These are phyloP conservation scores for Hymenochaete sp. DNA, from an alignment of 1,284 basidiomycete genomes.

Conservation along the genomic window DNA sequence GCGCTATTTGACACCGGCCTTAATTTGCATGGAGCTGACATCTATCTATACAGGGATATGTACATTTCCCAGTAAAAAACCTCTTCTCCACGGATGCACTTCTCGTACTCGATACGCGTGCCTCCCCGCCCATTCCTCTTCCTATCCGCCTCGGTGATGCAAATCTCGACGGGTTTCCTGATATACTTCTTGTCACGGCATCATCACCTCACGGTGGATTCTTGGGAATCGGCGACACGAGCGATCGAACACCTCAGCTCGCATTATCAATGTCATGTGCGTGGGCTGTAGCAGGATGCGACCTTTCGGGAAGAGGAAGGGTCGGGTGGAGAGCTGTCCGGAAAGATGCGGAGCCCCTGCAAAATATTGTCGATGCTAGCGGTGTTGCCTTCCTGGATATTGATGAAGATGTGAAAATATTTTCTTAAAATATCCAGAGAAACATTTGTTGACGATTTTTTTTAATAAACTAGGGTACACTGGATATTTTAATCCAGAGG, in stretches of 20 bases:
- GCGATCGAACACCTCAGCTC: conserved; percentile 54
- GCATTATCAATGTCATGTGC: conserved; percentile 69
- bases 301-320: conserved; percentile 35
- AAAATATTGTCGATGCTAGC: conserved; percentile 68
- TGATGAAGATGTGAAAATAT: conserved; percentile 80
- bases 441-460: conserved; percentile 18
- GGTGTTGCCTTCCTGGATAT: conserved; percentile 83
- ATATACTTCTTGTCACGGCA: conserved; percentile 67
- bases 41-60: conserved; percentile 43
- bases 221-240: conserved; percentile 22
- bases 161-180: conserved; percentile 94
- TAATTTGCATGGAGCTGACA: conserved; percentile 7
- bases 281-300: conserved; percentile 47
- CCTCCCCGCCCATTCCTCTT: conserved; percentile 60
- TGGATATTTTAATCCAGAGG: conserved; percentile 88
- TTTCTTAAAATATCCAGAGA: conserved; percentile 10
- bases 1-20: conserved; percentile 22
- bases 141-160: conserved; percentile 82
- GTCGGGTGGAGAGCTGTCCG: conserved; percentile 57
- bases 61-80: conserved; percentile 56
- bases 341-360: conserved; percentile 57
- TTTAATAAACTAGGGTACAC: conserved; percentile 71
- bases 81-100: conserved; percentile 45
- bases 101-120: conserved; percentile 59
- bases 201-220: conserved; percentile 28